phyloP scores from a whole-genome alignment of 176 grass and related monocot genomes.

The Zea mays region DNA sequence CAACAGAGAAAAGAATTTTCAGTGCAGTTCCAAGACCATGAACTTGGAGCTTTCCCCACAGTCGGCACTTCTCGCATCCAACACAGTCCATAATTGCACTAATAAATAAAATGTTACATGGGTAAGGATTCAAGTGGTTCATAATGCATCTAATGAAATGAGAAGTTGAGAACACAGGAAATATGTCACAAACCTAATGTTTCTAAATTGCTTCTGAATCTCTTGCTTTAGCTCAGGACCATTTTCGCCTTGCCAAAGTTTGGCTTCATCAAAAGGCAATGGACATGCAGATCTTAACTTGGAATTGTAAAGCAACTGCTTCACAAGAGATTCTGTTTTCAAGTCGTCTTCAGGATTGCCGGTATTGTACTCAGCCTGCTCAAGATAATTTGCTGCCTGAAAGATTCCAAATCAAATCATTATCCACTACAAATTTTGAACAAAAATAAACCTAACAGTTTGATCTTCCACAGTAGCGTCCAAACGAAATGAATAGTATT shows the following conservation, averaged over 20 bases:
- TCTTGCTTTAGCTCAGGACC: conserved; percentile 78
- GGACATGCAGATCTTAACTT: conserved; percentile 78
- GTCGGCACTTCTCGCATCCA: conserved; percentile 93
- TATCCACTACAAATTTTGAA: conserved; percentile 11
- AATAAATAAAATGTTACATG: conserved; percentile 5
- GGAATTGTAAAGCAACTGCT: conserved; percentile 69
- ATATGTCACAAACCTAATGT: conserved; percentile 66
- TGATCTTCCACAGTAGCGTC: background rate
- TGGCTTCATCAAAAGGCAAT: conserved; percentile 82
- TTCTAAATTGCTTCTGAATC: conserved; percentile 93
- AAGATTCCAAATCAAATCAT: conserved; percentile 41
- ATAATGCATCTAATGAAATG: background rate
- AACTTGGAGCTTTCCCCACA: conserved; percentile 99
- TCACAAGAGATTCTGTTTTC: conserved; percentile 83
- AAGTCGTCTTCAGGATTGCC: conserved; percentile 76
- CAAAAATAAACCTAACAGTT: background rate
- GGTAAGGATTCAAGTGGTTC: background rate
- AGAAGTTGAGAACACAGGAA: conserved; percentile 8
- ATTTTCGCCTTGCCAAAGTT: conserved; percentile 91
- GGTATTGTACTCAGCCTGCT: conserved; percentile 91
- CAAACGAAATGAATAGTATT: background rate
- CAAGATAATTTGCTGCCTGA: conserved; percentile 91
- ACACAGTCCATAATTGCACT: conserved; percentile 96
- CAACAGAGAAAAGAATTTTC: conserved; percentile 86
- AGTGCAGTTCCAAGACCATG: conserved; percentile 95